Evolutionary conservation across 2,329 filamentous ascomycete species (phyloP).

Genomic region (Fusarium albidum): DNA sequence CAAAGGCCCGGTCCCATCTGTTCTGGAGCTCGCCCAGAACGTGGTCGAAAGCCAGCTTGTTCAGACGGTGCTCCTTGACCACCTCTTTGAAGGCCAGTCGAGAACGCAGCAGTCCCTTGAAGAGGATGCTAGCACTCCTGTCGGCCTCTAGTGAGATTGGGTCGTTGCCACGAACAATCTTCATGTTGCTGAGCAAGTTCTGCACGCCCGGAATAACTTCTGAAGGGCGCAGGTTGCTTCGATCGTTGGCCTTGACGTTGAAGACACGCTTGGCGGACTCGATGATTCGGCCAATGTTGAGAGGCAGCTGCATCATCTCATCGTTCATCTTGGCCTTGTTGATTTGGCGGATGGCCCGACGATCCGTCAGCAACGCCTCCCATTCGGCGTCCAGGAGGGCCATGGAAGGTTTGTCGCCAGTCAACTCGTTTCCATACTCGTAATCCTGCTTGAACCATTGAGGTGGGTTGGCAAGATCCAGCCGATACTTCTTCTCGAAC

Average conservation of each 20-base stretch:
- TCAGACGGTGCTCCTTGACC: conserved; percentile 84
- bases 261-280: conserved; percentile 91
- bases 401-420: conserved; percentile 88
- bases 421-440: conserved; percentile 86
- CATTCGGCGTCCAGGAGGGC: conserved; percentile 88
- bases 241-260: conserved; percentile 83
- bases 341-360: conserved; percentile 75
- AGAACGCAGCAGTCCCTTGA: conserved; percentile 91
- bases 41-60: conserved; percentile 91
- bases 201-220: conserved; percentile 86
- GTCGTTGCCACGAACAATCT: conserved; percentile 88
- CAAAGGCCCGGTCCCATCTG: conserved; percentile 84
- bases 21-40: conserved; percentile 90
- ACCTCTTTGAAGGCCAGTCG: conserved; percentile 92
- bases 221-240: conserved; percentile 88
- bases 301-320: conserved; percentile 86
- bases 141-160: conserved; percentile 86
- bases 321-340: conserved; percentile 76
- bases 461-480: conserved; percentile 70
- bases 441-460: conserved; percentile 68
- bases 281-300: conserved; percentile 91
- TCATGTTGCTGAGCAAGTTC: conserved; percentile 76
- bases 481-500: conserved; percentile 82
- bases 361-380: conserved; percentile 78
- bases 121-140: conserved; percentile 84